These are phyloP conservation scores for Tuber aestivum DNA, from an alignment of 495 filamentous ascomycete genomes.

Conservation along the genomic window DNA sequence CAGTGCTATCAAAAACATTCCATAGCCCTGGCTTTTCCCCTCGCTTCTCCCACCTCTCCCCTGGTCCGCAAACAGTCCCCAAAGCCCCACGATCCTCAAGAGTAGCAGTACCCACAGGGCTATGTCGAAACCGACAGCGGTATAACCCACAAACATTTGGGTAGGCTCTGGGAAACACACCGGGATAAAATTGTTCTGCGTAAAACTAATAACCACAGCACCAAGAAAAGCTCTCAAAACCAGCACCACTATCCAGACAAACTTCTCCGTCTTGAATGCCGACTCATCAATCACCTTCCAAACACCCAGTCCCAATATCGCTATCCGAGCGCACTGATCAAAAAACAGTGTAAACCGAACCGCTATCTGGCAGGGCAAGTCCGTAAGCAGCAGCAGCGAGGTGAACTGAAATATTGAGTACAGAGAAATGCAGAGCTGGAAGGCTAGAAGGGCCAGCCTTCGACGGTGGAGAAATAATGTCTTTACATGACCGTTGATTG, in stretches of 20 bases:
- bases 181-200: conserved; percentile 31
- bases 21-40: conserved; percentile 34
- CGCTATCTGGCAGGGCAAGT: conserved; percentile 21
- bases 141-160: conserved; percentile 23
- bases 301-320: conserved; percentile 21
- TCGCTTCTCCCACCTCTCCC: conserved; percentile 18
- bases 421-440: conserved; percentile 28
- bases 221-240: conserved; percentile 27
- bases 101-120: conserved; percentile 20
- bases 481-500: conserved; percentile 31
- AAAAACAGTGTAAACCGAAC: conserved; percentile 31
- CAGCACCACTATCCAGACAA: conserved; percentile 18
- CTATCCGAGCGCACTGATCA: conserved; percentile 33
- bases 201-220: conserved; percentile 32
- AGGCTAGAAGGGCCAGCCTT: conserved; percentile 39
- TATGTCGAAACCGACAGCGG: conserved; percentile 28
- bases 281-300: conserved; percentile 30
- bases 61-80: conserved; percentile 28
- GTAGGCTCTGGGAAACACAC: conserved; percentile 36
- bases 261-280: conserved; percentile 14
- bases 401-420: conserved; percentile 34
- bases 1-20: conserved; percentile 31
- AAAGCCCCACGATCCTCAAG: conserved; percentile 27
- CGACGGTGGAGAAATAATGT: conserved; percentile 31
- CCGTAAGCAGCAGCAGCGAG: conserved; percentile 22